Base-by-base conservation (phyloP, 139 green algal species). In the Volvox africanus region DNA sequence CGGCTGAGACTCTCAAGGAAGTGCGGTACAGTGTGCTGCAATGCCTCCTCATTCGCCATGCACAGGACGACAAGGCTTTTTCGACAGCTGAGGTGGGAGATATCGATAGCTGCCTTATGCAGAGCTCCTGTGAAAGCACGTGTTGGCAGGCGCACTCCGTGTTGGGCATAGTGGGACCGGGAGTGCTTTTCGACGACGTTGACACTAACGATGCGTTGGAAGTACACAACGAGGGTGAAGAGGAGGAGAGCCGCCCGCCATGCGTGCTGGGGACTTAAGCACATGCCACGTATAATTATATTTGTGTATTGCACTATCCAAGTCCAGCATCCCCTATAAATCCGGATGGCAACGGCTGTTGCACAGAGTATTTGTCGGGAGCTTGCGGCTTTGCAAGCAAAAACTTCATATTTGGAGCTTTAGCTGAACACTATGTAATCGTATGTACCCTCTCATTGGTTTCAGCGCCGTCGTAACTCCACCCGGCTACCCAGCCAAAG, bases 11-110 rank as follows among this genome's bases (percentile, higher is more conserved):
- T 89, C 0, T 26, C 6, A 1, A 89, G 85, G 69, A 90, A 90
- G 50, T 35, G 32, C 0, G 86, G 86, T 6, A 90, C 84, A 1
- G 85, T 89, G 71, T 89, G 71, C 0, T 32, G 62, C 28, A 89
- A 30, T 1, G 85, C 85, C 28, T 89, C 71, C 86, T 90, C 86
- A 26, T 90, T 90, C 36, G 86, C 73, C 86, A 90, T 90, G 44
- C 20, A 50, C 19, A 90, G 30, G 30, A 90, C 24, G 11, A 83
- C 86, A 14, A 90, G 71, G 71, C 50, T 90, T 22, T 75, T 83
- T 21, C 86, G 71, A 44, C 86, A 90, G 73, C 71, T 77, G 21
- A 83, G 50, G 86, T 83, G 71, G 13, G 55, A 65, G 6, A 62
- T 90, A 32, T 84, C 86, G 2, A 90, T 17, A 18, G 86, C 86